Evolutionary conservation across 2,329 filamentous ascomycete species (phyloP).

Genomic region (Curvularia lunata): DNA sequence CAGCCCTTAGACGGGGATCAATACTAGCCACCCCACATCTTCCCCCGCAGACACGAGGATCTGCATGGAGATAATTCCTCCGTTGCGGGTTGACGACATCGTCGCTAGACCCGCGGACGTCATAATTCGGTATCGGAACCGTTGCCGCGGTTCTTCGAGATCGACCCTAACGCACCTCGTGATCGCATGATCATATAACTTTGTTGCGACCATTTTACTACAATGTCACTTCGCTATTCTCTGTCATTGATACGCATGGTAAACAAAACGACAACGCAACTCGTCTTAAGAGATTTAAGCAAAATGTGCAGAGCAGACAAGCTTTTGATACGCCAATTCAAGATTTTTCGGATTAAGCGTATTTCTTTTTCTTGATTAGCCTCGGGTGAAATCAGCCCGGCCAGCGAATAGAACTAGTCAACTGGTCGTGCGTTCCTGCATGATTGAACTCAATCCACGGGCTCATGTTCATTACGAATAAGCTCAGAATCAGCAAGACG

Average conservation of each 20-base stretch:
- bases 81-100: constrained; percentile 1
- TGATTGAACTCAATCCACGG: background rate
- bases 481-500: background rate
- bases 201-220: too few species aligned
- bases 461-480: background rate
- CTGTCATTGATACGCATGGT: background rate
- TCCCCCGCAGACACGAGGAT: constrained; percentile 6
- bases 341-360: background rate
- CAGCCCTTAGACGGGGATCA: background rate
- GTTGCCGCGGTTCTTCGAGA: background rate
- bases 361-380: background rate
- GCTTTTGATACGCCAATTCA: background rate
- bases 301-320: background rate
- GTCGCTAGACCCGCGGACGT: background rate
- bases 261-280: background rate
- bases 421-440: too few species aligned
- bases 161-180: background rate
- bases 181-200: background rate
- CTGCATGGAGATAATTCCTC: constrained; percentile 9
- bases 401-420: background rate
- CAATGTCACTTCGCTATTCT: too few species aligned
- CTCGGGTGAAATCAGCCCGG: background rate
- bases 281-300: background rate
- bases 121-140: background rate
- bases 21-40: constrained; percentile 3